These are phyloP conservation scores for Cutaneotrichosporon mucoides DNA, from an alignment of 1,284 basidiomycete genomes.

Conservation along the genomic window DNA sequence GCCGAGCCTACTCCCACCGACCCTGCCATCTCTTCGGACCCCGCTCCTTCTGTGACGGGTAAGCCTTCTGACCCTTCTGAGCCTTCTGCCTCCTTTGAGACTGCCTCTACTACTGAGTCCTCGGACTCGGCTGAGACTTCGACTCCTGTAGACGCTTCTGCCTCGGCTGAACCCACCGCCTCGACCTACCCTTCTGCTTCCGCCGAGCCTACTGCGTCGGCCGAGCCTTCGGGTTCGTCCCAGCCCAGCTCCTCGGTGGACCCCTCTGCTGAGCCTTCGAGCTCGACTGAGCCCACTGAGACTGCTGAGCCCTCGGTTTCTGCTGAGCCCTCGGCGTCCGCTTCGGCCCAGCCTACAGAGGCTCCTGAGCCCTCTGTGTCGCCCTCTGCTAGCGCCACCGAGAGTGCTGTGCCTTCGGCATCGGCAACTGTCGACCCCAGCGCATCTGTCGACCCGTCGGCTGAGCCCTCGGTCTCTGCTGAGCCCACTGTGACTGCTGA, in stretches of 20 bases:
- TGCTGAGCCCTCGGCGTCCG: conserved; percentile 2
- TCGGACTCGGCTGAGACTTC: neutral
- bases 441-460: neutral
- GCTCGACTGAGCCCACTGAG: neutral
- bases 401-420: conserved; percentile 1
- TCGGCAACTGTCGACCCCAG: neutral
- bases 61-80: conserved; percentile 3
- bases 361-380: conserved; percentile 1
- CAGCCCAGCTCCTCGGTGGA: neutral
- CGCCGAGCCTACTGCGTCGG: conserved; percentile 7
- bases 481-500: neutral
- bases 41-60: conserved; percentile 1
- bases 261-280: neutral
- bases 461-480: neutral
- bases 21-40: neutral
- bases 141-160: conserved; percentile 3
- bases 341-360: conserved; percentile 1
- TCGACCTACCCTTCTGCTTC: conserved; percentile 3
- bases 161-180: neutral
- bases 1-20: neutral
- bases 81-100: neutral
- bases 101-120: no score
- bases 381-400: neutral
- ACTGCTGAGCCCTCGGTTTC: conserved; percentile 8
- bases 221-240: conserved; percentile 6